Evolutionary conservation across 495 filamentous ascomycete genomes (phyloP).

Genomic region (Aspergillus homomorphus): DNA sequence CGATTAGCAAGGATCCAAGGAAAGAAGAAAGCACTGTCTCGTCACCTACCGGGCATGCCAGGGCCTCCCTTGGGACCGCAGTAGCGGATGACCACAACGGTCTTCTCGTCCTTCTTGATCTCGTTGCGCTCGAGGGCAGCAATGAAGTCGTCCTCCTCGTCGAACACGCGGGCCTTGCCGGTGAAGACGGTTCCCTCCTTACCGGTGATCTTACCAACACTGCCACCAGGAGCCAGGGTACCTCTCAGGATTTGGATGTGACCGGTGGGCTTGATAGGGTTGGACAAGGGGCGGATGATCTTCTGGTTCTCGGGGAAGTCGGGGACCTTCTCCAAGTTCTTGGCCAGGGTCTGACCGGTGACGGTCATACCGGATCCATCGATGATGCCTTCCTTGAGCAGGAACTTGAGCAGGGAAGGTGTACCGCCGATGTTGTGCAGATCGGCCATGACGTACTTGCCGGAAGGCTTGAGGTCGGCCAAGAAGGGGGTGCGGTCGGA

Average conservation of each 20-base stretch:
- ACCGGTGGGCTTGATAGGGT: slow-evolving; percentile 91
- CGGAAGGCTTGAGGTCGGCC: slow-evolving; percentile 94
- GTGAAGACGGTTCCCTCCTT: slow-evolving; percentile 88
- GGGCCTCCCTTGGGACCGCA: slow-evolving; percentile 92
- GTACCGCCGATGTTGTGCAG: slow-evolving; percentile 88
- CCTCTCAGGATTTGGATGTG: slow-evolving; percentile 97
- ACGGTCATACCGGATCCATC: slow-evolving; percentile 88
- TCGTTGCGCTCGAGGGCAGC: slow-evolving; percentile 70
- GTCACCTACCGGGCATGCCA: slow-evolving; percentile 71
- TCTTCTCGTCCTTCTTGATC: slow-evolving; percentile 95
- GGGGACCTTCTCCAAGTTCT: slow-evolving; percentile 78
- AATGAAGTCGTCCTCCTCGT: slow-evolving; percentile 78
- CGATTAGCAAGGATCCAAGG: not conserved
- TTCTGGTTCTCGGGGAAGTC: slow-evolving; percentile 80
- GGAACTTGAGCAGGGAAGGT: slow-evolving; percentile 83
- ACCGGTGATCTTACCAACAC: slow-evolving; percentile 96
- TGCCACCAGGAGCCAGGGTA: slow-evolving; percentile 83
- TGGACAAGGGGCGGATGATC: slow-evolving; percentile 85
- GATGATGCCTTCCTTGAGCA: slow-evolving; percentile 85
- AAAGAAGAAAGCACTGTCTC: not conserved
- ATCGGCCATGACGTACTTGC: slow-evolving; percentile 96
- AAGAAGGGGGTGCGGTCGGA: slow-evolving; percentile 90
- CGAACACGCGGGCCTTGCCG: slow-evolving; percentile 83
- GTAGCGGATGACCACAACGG: slow-evolving; percentile 94
- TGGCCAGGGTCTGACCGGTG: slow-evolving; percentile 86